Base-by-base conservation (phyloP, 805 yeast species). In the Suhomyces canberraensis region DNA sequence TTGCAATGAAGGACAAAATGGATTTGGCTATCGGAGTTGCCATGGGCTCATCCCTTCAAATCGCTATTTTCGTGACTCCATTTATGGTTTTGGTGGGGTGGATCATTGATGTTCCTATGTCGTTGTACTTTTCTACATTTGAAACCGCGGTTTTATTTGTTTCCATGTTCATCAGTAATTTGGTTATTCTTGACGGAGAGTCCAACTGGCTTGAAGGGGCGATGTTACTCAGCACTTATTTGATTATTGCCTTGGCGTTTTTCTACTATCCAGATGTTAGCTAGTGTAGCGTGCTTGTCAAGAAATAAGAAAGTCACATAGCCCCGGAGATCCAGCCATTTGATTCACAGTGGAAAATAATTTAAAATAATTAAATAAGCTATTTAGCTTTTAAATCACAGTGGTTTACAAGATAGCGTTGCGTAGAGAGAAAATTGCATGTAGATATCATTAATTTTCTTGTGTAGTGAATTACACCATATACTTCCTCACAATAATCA, bases 11-110 rank as follows among this genome's bases (percentile, higher is more conserved):
- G 65, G 87, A 93, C 63, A 93, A 93, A 66, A 93, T 93, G 96
- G 98, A 93, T 60, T 75, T 93, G 41, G 97, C 98, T 11, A 76
- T 93, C 48, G 95, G 96, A 40, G 98, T 93, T 31, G 98, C 98
- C 2, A 81, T 93, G 42, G 98, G 98, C 15, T 85, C 95, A 1
- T 88, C 96, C 3, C 76, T 93, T 61, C 98, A 93, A 64, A 90
- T 93, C 52, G 95, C 98, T 2, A 66, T 93, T 39, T 91, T 93
- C 65, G 89, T 93, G 30, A 90, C 98, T 11, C 98, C 98, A 20
- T 85, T 90, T 65, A 76, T 93, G 78, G 98, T 93, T 6, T 70
- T 93, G 22, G 69, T 86, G 29, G 98, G 98, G n/a, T 93, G 98
- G 98, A 57, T 65, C 36, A 76, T 86, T 46, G 89, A 83, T 54